phyloP scores from a whole-genome alignment of 208 protist species.

The Crithidia expoeki region DNA sequence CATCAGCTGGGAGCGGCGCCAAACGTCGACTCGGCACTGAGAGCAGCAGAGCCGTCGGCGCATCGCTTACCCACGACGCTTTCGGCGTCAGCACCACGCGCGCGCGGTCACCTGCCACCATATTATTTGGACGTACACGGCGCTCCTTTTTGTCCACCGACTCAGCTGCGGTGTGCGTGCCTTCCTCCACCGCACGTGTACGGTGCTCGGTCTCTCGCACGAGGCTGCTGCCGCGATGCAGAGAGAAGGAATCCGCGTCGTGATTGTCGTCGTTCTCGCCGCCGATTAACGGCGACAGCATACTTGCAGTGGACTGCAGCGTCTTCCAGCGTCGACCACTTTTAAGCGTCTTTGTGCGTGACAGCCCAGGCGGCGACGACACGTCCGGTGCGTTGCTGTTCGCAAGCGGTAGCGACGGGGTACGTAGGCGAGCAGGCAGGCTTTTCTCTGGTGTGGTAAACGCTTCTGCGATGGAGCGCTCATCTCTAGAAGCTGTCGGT shows the following conservation, averaged over 20 bases:
- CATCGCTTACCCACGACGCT: slow-evolving; percentile 11
- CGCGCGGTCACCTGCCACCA: background rate
- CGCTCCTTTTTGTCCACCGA: background rate
- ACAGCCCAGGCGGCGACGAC: background rate
- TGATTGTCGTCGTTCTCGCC: background rate
- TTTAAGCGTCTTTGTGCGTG: slow-evolving; percentile 10
- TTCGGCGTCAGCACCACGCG: slow-evolving; percentile 2
- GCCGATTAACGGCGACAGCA: background rate
- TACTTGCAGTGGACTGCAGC: background rate
- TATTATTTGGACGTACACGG: background rate
- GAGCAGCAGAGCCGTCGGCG: background rate
- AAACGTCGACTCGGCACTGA: slow-evolving; percentile 3
- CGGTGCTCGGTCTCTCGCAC: background rate
- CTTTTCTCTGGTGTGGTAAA: background rate
- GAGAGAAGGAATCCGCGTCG: background rate
- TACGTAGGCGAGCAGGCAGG: background rate
- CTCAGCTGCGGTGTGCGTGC: background rate
- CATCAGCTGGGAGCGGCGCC: background rate
- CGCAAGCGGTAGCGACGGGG: background rate
- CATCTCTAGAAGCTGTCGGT: background rate
- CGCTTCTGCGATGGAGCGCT: background rate
- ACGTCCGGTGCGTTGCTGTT: background rate
- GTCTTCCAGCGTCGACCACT: background rate
- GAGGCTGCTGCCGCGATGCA: background rate
- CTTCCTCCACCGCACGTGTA: background rate